phyloP scores from a whole-genome alignment of 192 early-diverging fungal genomes.

The Coemansia brasiliensis region DNA sequence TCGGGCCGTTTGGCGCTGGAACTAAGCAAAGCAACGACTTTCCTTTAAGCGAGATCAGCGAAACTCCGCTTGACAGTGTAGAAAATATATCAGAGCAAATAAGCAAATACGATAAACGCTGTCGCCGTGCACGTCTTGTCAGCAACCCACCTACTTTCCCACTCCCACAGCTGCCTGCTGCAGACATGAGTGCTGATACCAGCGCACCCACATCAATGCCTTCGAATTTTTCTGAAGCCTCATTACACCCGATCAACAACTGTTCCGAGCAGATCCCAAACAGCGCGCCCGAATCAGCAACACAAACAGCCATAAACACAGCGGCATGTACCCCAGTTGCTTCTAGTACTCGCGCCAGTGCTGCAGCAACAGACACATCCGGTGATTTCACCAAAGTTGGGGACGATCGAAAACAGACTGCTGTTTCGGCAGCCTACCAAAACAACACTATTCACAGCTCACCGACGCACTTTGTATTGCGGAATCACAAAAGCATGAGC shows the following conservation, averaged over 20 bases:
- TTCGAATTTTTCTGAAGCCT: not conserved
- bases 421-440: not conserved
- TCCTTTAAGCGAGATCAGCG: too few relatives aligned
- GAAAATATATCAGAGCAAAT: not conserved
- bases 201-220: not conserved
- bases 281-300: not conserved
- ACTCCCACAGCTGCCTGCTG: constrained; percentile 26
- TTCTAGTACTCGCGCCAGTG: not conserved
- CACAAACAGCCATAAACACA: constrained; percentile 21
- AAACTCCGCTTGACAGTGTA: not conserved
- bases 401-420: not conserved
- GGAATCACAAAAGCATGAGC: not conserved
- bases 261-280: constrained; percentile 4
- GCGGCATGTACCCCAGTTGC: constrained; percentile 30
- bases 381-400: not conserved
- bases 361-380: not conserved
- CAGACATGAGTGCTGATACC: not conserved
- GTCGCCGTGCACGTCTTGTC: constrained; percentile 17
- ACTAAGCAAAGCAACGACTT: too few relatives aligned
- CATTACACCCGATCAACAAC: not conserved
- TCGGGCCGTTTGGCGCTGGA: not conserved
- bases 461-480: constrained; percentile 17
- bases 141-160: constrained; percentile 40
- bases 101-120: not conserved
- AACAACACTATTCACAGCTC: constrained; percentile 13